phyloP scores from a whole-genome alignment of 352 stramenopile genomes.

The Lagenidium giganteum region DNA sequence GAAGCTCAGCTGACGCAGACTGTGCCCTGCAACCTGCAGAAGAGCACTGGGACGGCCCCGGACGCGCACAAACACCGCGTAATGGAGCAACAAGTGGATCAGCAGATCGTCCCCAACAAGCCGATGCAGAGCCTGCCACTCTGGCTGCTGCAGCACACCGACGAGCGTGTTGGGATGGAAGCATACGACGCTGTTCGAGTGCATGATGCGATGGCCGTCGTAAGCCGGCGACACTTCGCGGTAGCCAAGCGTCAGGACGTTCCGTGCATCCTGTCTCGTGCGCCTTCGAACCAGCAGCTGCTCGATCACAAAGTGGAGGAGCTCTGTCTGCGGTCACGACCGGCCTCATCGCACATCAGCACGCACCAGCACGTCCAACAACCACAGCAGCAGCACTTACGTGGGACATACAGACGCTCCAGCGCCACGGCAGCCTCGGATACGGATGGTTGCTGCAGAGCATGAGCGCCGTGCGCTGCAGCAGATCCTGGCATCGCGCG shows the following conservation, averaged over 20 bases:
- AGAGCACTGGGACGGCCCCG: slow-evolving; percentile 3
- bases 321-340: slow-evolving; percentile 15
- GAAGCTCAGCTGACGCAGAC: slow-evolving; percentile 24
- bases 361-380: too few species aligned
- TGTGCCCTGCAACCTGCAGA: slow-evolving; percentile 40
- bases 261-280: slow-evolving; percentile 34
- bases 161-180: slow-evolving; percentile 77
- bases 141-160: slow-evolving; percentile 39
- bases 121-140: slow-evolving; percentile 44
- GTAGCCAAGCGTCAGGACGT: slow-evolving; percentile 70
- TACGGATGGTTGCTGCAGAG: too few species aligned
- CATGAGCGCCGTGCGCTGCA: too few species aligned
- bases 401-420: too few species aligned
- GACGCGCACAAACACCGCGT: slow-evolving; percentile 45
- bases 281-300: slow-evolving; percentile 36
- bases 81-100: slow-evolving; percentile 57
- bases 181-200: slow-evolving; percentile 61
- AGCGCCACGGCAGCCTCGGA: too few species aligned
- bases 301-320: slow-evolving; percentile 18
- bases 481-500: too few species aligned
- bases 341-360: too few species aligned
- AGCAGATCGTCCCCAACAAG: slow-evolving; percentile 66
- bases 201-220: slow-evolving; percentile 40
- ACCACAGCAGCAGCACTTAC: too few species aligned
- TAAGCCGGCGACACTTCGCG: slow-evolving; percentile 33